phyloP scores from a whole-genome alignment of 306 rosid species.

The Sechiopsis laciniata region DNA sequence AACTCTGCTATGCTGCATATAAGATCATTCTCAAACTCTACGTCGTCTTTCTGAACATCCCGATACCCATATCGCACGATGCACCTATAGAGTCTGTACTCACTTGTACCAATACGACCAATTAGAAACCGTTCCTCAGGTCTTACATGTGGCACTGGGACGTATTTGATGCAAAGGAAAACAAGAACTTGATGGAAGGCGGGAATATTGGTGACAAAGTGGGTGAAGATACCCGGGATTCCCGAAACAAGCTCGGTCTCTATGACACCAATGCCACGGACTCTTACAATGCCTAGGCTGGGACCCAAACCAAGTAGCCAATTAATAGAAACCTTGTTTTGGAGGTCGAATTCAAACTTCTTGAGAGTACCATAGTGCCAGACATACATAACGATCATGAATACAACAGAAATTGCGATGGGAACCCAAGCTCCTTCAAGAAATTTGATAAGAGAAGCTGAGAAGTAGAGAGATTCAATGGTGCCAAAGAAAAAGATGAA shows the following conservation, averaged over 20 bases:
- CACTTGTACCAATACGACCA: constrained; percentile 66
- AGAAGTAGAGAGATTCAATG: constrained; percentile 83
- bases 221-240: constrained; percentile 83
- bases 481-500: constrained; percentile 65
- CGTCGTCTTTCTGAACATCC: constrained; percentile 69
- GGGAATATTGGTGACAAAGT: constrained; percentile 90
- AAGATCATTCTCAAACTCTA: constrained; percentile 85
- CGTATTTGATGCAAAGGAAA: constrained; percentile 88
- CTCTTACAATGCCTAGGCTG: constrained; percentile 74
- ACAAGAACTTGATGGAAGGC: constrained; percentile 92
- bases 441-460: constrained; percentile 81
- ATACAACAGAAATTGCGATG: constrained; percentile 46
- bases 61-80: constrained; percentile 45
- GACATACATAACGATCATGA: constrained; percentile 51
- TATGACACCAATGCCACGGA: constrained; percentile 76
- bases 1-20: constrained; percentile 78
- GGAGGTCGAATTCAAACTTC: constrained; percentile 76
- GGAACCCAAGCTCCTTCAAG: constrained; percentile 97
- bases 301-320: constrained; percentile 76
- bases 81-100: constrained; percentile 73
- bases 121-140: constrained; percentile 78
- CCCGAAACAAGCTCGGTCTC: constrained; percentile 86
- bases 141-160: constrained; percentile 69
- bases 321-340: constrained; percentile 83
- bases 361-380: constrained; percentile 86